phyloP scores from a whole-genome alignment of 805 yeast genomes.

The Candida argentea region DNA sequence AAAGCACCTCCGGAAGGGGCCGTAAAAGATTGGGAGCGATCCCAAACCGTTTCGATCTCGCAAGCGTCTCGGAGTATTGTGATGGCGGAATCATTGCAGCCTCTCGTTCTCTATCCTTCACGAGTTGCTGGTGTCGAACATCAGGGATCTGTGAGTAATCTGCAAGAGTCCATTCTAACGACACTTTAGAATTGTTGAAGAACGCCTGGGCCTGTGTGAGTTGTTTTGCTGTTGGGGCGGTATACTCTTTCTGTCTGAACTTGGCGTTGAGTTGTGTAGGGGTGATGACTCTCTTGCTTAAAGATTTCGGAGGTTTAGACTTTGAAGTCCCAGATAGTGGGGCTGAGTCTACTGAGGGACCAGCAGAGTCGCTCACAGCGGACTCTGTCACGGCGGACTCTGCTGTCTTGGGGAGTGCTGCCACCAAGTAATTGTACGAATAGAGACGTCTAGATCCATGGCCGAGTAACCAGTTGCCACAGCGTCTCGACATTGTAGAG shows the following conservation, averaged over 20 bases:
- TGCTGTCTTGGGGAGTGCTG: constrained; percentile 4
- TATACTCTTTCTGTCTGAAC: constrained; percentile 11
- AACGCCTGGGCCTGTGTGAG: constrained; percentile 16
- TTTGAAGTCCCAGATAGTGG: too few relatives aligned
- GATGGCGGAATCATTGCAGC: constrained; percentile 13
- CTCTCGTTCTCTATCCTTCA: constrained; percentile 8
- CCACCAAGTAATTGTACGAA: too few relatives aligned
- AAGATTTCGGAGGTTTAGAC: constrained; percentile 1
- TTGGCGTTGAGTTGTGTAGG: constrained; percentile 13
- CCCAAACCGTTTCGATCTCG: constrained; percentile 18
- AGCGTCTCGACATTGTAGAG: too few relatives aligned
- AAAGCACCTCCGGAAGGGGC: constrained; percentile 57
- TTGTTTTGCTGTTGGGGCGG: constrained; percentile 6
- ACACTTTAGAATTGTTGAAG: constrained; percentile 36
- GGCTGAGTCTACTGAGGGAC: too few relatives aligned
- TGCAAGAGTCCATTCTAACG: constrained; percentile 52
- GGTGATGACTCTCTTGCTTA: constrained; percentile 9
- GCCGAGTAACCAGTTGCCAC: too few relatives aligned
- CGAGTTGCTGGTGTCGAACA: constrained; percentile 23
- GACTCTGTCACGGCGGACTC: not conserved
- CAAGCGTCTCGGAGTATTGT: constrained; percentile 10
- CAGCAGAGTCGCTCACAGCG: not conserved
- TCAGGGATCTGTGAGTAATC: constrained; percentile 50
- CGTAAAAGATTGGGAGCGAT: constrained; percentile 20
- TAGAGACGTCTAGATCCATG: too few relatives aligned